A percentile compares a stretch with the other conserved stretches of the same genome.
These are phyloP conservation scores for Fusarium sp. DNA, from an alignment of 2,329 filamentous ascomycete species.

Conservation along the genomic window DNA sequence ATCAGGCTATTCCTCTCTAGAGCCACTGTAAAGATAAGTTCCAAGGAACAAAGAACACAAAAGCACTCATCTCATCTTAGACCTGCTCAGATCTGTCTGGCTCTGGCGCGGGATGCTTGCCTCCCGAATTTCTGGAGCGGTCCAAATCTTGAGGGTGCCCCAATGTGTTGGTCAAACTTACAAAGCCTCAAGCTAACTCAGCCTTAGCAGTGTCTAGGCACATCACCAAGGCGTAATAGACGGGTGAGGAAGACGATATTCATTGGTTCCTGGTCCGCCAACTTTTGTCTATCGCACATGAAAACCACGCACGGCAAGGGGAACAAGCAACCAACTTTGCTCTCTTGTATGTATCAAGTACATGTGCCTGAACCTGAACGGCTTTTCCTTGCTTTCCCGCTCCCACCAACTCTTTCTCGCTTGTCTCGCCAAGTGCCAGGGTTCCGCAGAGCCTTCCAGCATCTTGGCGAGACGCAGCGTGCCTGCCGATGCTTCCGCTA, in stretches of 20 bases:
- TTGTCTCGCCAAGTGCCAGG: constrained; percentile 7
- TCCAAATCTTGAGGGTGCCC: constrained; percentile 28
- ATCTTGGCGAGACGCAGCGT: constrained; percentile 25
- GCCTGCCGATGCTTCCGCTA: constrained; percentile 36
- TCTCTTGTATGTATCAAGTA: constrained; percentile 10
- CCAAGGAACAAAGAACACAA: background rate
- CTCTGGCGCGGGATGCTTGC: constrained; percentile 15
- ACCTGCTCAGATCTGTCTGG: background rate
- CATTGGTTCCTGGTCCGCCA: constrained; percentile 17
- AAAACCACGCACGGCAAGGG: constrained; percentile 3
- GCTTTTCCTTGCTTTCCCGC: constrained; percentile 34
- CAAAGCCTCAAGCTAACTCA: constrained; percentile 25
- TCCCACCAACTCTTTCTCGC: background rate
- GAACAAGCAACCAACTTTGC: constrained; percentile 3
- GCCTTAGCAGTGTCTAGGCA: constrained; percentile 10
- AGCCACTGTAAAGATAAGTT: background rate
- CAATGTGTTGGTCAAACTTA: constrained; percentile 21
- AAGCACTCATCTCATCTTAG: constrained; percentile 16
- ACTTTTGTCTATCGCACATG: constrained; percentile 7
- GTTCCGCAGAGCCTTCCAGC: constrained; percentile 35
- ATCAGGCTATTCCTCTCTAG: background rate
- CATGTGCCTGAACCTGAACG: constrained; percentile 28
- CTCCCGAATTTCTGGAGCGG: constrained; percentile 34
- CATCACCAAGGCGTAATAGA: constrained; percentile 6
- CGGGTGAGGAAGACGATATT: constrained; percentile 1